phyloP scores from a whole-genome alignment of 345 rosid genomes.

The Aurinia saxatilis region DNA sequence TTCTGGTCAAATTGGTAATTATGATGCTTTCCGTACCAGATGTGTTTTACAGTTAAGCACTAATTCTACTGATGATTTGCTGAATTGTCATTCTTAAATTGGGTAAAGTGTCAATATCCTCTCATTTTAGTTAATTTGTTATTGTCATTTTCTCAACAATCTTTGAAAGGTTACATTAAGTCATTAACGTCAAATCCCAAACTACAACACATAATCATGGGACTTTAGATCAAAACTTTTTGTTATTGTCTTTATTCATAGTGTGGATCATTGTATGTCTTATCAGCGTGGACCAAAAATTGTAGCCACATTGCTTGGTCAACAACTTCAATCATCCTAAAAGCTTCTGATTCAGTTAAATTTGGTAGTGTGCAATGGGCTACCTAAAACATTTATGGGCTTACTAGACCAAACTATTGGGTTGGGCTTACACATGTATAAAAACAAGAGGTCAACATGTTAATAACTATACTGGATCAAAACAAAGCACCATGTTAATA shows the following conservation, averaged over 20 bases:
- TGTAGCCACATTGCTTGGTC: not conserved
- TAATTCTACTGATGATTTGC: slow-evolving; percentile 3
- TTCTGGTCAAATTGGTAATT: slow-evolving; percentile 1
- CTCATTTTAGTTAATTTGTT: slow-evolving; percentile 18
- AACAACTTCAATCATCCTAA: not conserved
- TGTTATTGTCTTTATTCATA: not conserved
- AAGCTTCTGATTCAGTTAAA: not conserved
- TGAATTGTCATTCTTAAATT: not conserved
- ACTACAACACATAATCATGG: not conserved
- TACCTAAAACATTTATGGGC: not conserved
- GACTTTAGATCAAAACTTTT: not conserved
- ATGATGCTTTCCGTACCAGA: not conserved
- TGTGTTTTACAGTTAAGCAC: slow-evolving; percentile 1
- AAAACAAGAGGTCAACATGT: not conserved
- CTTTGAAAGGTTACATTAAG: slow-evolving; percentile 10
- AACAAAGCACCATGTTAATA: too few species aligned
- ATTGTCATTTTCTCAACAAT: slow-evolving; percentile 20
- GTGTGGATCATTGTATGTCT: not conserved
- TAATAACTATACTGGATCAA: too few species aligned
- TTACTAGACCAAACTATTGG: not conserved
- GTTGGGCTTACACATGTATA: not conserved
- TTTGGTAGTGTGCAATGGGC: not conserved
- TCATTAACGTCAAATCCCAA: not conserved
- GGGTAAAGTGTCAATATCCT: slow-evolving; percentile 12
- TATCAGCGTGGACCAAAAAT: not conserved